phyloP scores from a whole-genome alignment of 352 stramenopile genomes.

The Hyaloperonospora arabidopsidis region DNA sequence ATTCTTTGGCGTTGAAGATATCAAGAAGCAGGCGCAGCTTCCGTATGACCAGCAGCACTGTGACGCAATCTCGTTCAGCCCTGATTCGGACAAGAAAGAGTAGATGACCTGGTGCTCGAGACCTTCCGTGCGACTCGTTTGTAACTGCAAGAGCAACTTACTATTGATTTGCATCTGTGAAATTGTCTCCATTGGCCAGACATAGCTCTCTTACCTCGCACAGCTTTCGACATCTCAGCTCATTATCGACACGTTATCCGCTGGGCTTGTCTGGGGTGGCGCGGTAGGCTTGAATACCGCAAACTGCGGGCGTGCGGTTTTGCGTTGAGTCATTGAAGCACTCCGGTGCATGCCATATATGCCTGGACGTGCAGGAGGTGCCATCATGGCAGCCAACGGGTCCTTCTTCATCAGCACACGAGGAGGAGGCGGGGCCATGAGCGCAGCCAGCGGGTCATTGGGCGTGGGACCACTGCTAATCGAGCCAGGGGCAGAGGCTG shows the following conservation, averaged over 20 bases:
- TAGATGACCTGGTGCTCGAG: slow-evolving; percentile 9
- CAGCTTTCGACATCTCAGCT: slow-evolving; percentile 4
- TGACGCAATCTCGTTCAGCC: neutral
- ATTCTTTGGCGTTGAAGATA: slow-evolving; percentile 79
- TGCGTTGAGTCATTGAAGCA: slow-evolving; percentile 30
- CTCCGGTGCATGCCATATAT: slow-evolving; percentile 27
- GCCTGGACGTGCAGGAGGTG: slow-evolving; percentile 38
- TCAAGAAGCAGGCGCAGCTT: slow-evolving; percentile 30
- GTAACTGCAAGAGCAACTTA: neutral
- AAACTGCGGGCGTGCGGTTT: slow-evolving; percentile 73
- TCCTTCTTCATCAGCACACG: slow-evolving; percentile 80
- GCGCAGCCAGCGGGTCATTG: slow-evolving; percentile 59
- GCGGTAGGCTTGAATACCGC: slow-evolving; percentile 78
- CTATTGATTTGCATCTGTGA: neutral
- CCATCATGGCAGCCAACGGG: slow-evolving; percentile 81
- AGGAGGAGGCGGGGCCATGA: slow-evolving; percentile 74
- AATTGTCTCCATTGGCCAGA: too few species aligned
- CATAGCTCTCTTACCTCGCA: neutral
- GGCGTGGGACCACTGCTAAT: slow-evolving; percentile 34
- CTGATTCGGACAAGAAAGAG: slow-evolving; percentile 16
- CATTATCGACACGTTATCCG: slow-evolving; percentile 14
- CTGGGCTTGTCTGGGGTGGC: slow-evolving; percentile 20
- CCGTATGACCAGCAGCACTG: slow-evolving; percentile 3
- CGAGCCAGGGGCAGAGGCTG: slow-evolving; percentile 62
- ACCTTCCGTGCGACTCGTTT: neutral